Percentiles rank a stretch among this genome's conserved stretches.
phyloP scores from a whole-genome alignment of 805 yeast species.

The Yamadazyma akitaensis region DNA sequence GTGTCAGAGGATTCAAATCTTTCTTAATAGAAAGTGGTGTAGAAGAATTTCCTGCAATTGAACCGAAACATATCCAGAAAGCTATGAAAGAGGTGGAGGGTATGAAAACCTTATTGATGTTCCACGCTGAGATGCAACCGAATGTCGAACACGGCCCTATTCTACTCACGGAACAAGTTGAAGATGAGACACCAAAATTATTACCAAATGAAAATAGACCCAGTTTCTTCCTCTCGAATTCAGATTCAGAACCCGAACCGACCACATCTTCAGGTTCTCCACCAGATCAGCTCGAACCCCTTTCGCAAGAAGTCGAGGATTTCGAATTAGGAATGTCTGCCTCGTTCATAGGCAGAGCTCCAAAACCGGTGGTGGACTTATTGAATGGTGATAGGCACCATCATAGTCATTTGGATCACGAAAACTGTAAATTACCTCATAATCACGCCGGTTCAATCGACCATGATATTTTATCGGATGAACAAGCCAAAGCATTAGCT shows the following conservation, averaged over 20 bases:
- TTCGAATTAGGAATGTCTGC: conserved; percentile 39
- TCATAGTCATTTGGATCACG: conserved; percentile 20
- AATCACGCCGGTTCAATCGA: conserved; percentile 31
- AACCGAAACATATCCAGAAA: conserved; percentile 55
- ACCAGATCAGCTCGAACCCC: conserved; percentile 3
- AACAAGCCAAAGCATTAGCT: conserved; percentile 53
- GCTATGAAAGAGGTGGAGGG: conserved; percentile 67
- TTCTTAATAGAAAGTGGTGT: conserved; percentile 94
- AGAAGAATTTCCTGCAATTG: conserved; percentile 87
- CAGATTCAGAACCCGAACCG: conserved; percentile 9
- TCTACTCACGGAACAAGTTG: conserved; percentile 21
- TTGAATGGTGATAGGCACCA: conserved; percentile 15
- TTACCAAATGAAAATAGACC: conserved; percentile 20
- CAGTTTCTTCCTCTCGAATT: conserved; percentile 2
- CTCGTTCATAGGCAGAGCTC: conserved; percentile 38
- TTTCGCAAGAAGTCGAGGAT: conserved; percentile 27
- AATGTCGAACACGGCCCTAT: conserved; percentile 17
- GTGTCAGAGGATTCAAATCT: conserved; percentile 93
- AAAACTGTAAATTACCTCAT: conserved; percentile 31
- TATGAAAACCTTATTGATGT: conserved; percentile 71
- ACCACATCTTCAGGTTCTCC: background rate
- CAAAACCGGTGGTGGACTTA: conserved; percentile 33
- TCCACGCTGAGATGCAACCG: conserved; percentile 89
- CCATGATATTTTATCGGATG: conserved; percentile 40
- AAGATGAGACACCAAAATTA: conserved; percentile 22